Evolutionary conservation across 306 rosid species (phyloP).

Genomic region (Rosa lucieae): DNA sequence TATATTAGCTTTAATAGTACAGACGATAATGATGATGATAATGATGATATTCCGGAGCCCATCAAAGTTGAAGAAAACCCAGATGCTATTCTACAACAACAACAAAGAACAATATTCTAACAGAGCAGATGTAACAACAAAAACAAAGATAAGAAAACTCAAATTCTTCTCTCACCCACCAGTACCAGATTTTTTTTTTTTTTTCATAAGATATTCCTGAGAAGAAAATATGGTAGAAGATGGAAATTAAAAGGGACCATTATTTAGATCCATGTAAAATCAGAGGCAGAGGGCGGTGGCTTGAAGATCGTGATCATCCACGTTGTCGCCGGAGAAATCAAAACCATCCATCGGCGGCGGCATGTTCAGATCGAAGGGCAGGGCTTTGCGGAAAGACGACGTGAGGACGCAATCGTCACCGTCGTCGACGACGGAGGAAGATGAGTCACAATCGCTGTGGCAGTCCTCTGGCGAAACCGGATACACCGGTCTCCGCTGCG

Average conservation of each 20-base stretch:
- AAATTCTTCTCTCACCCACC: conserved; percentile 37
- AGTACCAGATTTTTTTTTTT: conserved; percentile 11
- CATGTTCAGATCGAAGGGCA: conserved; percentile 81
- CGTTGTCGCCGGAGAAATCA: conserved; percentile 27
- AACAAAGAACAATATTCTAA: conserved; percentile 36
- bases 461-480: conserved; percentile 53
- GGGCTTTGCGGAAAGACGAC: conserved; percentile 47
- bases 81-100: conserved; percentile 50
- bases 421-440: conserved; percentile 77
- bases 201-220: conserved; percentile 34
- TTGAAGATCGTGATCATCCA: conserved; percentile 45
- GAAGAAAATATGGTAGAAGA: conserved; percentile 21
- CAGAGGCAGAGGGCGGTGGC: conserved; percentile 68
- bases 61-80: conserved; percentile 29
- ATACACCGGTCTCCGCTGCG: conserved; percentile 33
- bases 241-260: conserved; percentile 16
- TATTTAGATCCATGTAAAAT: conserved; percentile 26
- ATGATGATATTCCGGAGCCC: conserved; percentile 27
- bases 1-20: conserved; percentile 46
- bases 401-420: conserved; percentile 58
- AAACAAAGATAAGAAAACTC: neutral
- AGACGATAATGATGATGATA: conserved; percentile 22
- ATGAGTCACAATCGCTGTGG: conserved; percentile 90
- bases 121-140: neutral
- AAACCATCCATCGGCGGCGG: conserved; percentile 52